A percentile compares a stretch with the other conserved stretches of the same genome.
Evolutionary conservation across 306 rosid genomes (phyloP).

Genomic region (Prunus fruticosa): DNA sequence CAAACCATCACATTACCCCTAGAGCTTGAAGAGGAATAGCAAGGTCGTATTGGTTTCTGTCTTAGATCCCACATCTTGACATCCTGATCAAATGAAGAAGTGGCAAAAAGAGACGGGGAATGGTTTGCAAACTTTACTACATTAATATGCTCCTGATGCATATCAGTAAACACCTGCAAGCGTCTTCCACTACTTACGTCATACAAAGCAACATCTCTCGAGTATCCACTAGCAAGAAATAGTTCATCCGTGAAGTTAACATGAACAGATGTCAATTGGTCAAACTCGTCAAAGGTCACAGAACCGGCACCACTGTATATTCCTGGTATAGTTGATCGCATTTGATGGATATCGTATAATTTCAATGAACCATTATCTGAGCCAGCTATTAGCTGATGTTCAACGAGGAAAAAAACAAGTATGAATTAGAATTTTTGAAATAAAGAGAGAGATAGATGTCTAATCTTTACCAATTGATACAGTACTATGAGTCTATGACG

Average conservation of each 20-base stretch:
- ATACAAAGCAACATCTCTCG: slow-evolving; percentile 79
- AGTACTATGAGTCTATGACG: neutral
- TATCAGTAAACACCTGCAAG: slow-evolving; percentile 64
- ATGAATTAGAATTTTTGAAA: slow-evolving; percentile 18
- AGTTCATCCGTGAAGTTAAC: slow-evolving; percentile 73
- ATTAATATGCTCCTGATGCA: slow-evolving; percentile 82
- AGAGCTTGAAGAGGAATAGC: slow-evolving; percentile 73
- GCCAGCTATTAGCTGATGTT: slow-evolving; percentile 83
- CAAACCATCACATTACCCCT: slow-evolving; percentile 91
- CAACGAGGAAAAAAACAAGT: slow-evolving; percentile 18
- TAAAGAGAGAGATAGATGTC: neutral
- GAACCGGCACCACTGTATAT: slow-evolving; percentile 38
- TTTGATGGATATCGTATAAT: slow-evolving; percentile 58
- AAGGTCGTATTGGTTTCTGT: slow-evolving; percentile 64
- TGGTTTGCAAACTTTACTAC: slow-evolving; percentile 80
- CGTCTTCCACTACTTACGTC: slow-evolving; percentile 66
- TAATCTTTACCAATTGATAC: neutral
- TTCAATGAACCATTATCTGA: slow-evolving; percentile 83
- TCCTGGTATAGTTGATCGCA: slow-evolving; percentile 33
- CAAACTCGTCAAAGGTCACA: slow-evolving; percentile 67
- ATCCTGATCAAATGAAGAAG: slow-evolving; percentile 82
- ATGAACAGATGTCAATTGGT: slow-evolving; percentile 84
- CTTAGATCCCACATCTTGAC: slow-evolving; percentile 92
- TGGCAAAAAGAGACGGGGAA: slow-evolving; percentile 74
- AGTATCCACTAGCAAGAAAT: slow-evolving; percentile 86